Percentiles rank a stretch among this genome's conserved stretches.
Evolutionary conservation across 306 rosid genomes (phyloP).

Genomic region (Sesbania bispinosa): DNA sequence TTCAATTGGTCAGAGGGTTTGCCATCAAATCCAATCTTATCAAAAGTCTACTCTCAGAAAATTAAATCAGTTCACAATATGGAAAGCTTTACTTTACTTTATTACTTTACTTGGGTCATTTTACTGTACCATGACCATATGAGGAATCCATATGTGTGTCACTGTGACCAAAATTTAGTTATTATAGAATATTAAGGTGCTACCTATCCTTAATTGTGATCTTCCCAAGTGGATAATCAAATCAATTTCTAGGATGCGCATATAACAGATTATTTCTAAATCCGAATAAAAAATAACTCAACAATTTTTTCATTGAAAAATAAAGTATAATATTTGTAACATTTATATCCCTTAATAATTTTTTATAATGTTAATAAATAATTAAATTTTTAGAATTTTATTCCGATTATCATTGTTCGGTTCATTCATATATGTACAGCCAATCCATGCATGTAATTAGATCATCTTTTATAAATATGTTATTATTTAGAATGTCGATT

Average conservation of each 20-base stretch:
- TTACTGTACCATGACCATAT: not conserved
- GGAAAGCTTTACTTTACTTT: too few relatives aligned
- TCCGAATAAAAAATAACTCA: too few relatives aligned
- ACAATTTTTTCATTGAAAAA: not conserved
- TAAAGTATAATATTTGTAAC: too few relatives aligned
- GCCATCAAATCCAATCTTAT: constrained; percentile 24
- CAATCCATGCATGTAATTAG: too few relatives aligned
- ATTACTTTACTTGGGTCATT: not conserved
- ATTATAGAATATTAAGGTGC: not conserved
- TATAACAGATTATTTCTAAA: not conserved
- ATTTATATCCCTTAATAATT: too few relatives aligned
- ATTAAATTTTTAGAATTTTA: too few relatives aligned
- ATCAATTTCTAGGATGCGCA: not conserved
- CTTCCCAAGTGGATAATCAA: not conserved
- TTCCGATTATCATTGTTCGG: too few relatives aligned
- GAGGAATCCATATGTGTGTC: too few relatives aligned
- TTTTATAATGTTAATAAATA: too few relatives aligned
- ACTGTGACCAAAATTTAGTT: not conserved
- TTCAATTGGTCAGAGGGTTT: not conserved
- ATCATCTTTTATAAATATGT: too few relatives aligned
- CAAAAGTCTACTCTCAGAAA: not conserved
- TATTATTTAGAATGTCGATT: too few relatives aligned
- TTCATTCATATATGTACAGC: too few relatives aligned
- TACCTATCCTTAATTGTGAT: not conserved
- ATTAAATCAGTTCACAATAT: not conserved